Base-by-base conservation (phyloP, 1,139 yeast species). In the Meyerozyma carpophila region DNA sequence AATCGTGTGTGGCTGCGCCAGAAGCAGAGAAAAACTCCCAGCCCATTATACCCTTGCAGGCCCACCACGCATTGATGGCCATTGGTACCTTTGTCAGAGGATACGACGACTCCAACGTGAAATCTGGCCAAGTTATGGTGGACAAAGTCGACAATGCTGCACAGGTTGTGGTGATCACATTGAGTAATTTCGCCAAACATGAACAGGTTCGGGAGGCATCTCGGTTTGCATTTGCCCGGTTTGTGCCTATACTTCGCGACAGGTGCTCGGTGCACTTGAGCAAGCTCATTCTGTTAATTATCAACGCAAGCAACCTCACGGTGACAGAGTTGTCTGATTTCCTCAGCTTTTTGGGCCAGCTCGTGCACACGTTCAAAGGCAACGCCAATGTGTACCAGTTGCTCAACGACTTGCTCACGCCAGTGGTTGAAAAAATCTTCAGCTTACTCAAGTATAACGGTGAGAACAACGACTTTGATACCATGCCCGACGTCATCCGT, bases 81-180 rank as follows among this genome's bases (percentile, higher is more conserved):
- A 79, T 93, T 43, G 97, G 97, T 32, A 88, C 96, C 0, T 76
- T 91, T 56, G 86, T 91, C 2, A 78, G 93, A 57, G 98, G 98
- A 1, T 82, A 86, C 54, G 84, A 81, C 50, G 73, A 73, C 40
- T 73, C 26, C 57, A 58, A 31, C 58, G 56, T 29, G 63, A 61
- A 36, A 57, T 47, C 62, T 52, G 54, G 51, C 49, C 37, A 48
- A 21, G 71, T 65, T 40, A 58, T 77, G 21, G 65, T 76, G 14
- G 73, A 68, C 44, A 84, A 82, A 56, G 78, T 88, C 52, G 70
- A 77, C 47, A 81, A 81, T 52, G 87, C 90, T 11, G 81, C 96
- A 0, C 90, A 88, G 59, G 95, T 87, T 28, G 88, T 89, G 10
- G 64, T 88, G 29, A 91, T 90, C 25, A 87, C 95, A 0, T 72